Conservation (phyloP, 495 filamentous ascomycete species). For the Xylaria intraflava region DNA sequence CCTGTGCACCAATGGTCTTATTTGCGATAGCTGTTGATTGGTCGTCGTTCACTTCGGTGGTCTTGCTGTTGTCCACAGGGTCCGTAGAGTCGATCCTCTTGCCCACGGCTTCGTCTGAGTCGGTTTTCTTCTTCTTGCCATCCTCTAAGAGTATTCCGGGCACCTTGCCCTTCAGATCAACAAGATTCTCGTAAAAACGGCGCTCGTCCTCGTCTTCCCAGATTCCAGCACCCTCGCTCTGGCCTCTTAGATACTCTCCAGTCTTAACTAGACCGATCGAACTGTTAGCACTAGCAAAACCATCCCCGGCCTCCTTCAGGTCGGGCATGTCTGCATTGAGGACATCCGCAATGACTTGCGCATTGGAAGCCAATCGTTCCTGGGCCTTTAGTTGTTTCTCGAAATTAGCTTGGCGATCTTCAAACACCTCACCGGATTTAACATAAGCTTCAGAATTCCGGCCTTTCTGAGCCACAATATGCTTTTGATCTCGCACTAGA, state of each 20-base stretch:
- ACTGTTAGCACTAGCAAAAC: conserved; percentile 55
- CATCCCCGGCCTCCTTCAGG: conserved; percentile 71
- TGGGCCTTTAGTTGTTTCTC: conserved; percentile 88
- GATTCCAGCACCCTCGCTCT: conserved; percentile 89
- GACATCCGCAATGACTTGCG: conserved; percentile 81
- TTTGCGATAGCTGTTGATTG: conserved; percentile 91
- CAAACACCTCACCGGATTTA: conserved; percentile 97
- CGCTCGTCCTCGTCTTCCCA: conserved; percentile 99
- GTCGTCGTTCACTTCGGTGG: conserved; percentile 56
- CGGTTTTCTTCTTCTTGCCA: conserved; percentile 87
- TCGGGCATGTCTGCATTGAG: conserved; percentile 94
- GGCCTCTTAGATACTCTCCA: conserved; percentile 84
- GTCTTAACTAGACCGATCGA: conserved; percentile 90
- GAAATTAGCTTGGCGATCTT: conserved; percentile 92
- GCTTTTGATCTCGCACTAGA: conserved; percentile 82
- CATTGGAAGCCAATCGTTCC: conserved; percentile 84
- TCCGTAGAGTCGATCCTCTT: conserved; percentile 48
- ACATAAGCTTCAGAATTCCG: conserved; percentile 98
- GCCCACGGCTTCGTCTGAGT: conserved; percentile 56
- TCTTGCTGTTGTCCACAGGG: conserved; percentile 47
- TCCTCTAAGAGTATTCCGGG: conserved; percentile 90
- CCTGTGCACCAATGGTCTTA: conserved; percentile 94
- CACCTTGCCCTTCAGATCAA: conserved; percentile 92
- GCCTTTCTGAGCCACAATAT: conserved; percentile 70
- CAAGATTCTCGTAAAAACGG: conserved; percentile 93